phyloP scores from a whole-genome alignment of 768 basidiomycete genomes.

The Tulasnella sp. region DNA sequence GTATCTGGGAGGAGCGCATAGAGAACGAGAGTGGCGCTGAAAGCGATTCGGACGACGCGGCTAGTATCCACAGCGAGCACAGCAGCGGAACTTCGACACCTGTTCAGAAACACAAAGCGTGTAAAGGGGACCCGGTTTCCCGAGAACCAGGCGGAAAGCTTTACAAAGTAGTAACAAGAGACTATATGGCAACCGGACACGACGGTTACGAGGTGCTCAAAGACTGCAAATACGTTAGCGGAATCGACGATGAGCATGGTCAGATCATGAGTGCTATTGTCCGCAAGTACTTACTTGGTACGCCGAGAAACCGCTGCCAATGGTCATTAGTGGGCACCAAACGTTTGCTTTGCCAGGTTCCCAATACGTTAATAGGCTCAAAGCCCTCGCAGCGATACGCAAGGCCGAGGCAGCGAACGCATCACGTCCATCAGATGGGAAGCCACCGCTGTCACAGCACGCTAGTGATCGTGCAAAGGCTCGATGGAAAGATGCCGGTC shows the following conservation, averaged over 20 bases:
- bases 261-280: conserved; percentile 74
- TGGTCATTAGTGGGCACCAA: not conserved
- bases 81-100: conserved; percentile 6
- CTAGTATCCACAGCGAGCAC: conserved; percentile 34
- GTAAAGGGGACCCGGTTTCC: conserved; percentile 32
- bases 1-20: conserved; percentile 59
- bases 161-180: conserved; percentile 79
- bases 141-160: conserved; percentile 51
- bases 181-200: conserved; percentile 80
- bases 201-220: conserved; percentile 74
- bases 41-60: conserved; percentile 36
- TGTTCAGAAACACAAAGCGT: conserved; percentile 10
- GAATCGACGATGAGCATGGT: conserved; percentile 77
- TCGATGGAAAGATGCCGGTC: conserved; percentile 54
- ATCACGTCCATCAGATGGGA: conserved; percentile 18
- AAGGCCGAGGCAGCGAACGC: conserved; percentile 10
- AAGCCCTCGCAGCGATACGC: conserved; percentile 34
- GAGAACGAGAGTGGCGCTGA: conserved; percentile 37
- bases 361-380: conserved; percentile 66
- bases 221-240: conserved; percentile 54
- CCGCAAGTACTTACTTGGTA: conserved; percentile 80
- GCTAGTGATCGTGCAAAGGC: conserved; percentile 35
- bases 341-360: conserved; percentile 48
- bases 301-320: conserved; percentile 10
- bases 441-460: conserved; percentile 34